A percentile compares a stretch with the other conserved stretches of the same genome.
Conservation (phyloP, 148 eudicot species). For the Fagopyrum esculentum region DNA sequence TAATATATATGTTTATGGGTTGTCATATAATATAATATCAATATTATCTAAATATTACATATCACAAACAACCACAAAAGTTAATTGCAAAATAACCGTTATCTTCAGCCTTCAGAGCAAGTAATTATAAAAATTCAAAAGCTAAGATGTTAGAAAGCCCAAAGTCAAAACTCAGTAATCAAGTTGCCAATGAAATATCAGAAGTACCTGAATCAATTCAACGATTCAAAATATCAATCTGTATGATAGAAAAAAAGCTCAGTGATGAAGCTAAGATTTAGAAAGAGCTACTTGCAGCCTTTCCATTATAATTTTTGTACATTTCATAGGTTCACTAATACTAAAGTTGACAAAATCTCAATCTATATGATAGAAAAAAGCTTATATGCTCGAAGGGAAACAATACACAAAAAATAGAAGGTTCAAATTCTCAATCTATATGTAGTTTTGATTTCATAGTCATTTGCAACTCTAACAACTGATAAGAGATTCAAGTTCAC, state of each 20-base stretch:
- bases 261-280: constrained; percentile 8
- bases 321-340: not conserved
- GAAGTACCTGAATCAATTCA: constrained; percentile 13
- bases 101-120: not conserved
- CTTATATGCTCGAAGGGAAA: too few relatives aligned
- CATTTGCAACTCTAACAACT: too few relatives aligned
- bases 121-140: not conserved
- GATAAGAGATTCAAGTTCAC: too few relatives aligned
- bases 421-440: too few relatives aligned
- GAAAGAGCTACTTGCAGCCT: not conserved
- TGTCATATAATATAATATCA: too few relatives aligned
- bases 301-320: not conserved
- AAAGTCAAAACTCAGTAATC: not conserved
- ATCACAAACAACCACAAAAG: not conserved
- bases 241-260: not conserved
- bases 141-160: not conserved
- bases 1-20: too few relatives aligned
- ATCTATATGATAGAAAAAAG: not conserved
- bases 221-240: too few relatives aligned
- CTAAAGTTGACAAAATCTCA: not conserved
- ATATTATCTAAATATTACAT: not conserved
- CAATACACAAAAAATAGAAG: too few relatives aligned
- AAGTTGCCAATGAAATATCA: not conserved
- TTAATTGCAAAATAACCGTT: not conserved
- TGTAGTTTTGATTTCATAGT: too few relatives aligned